A percentile compares a stretch with the other conserved stretches of the same genome.
phyloP scores from a whole-genome alignment of 176 grass and related monocot genomes.

The Avena sativa region DNA sequence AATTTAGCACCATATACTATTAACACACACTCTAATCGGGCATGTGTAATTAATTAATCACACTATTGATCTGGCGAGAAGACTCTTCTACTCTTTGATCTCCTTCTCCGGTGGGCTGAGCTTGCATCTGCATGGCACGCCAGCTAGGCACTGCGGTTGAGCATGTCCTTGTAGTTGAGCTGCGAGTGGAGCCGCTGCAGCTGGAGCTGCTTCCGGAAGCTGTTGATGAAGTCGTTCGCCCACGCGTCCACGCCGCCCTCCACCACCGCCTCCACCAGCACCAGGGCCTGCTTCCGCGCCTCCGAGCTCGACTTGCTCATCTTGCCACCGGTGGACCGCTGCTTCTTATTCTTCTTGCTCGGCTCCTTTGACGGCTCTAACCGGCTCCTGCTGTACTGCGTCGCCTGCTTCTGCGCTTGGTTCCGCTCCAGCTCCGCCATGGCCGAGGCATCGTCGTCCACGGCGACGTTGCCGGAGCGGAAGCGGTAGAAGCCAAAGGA shows the following conservation, averaged over 20 bases:
- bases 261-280: background rate
- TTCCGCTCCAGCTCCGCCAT: background rate
- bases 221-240: constrained; percentile 21
- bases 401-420: background rate
- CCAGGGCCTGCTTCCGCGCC: constrained; percentile 11
- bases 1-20: too few species aligned
- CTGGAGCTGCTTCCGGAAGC: constrained; percentile 59
- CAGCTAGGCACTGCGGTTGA: constrained; percentile 44
- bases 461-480: constrained; percentile 52
- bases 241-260: constrained; percentile 47
- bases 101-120: too few species aligned
- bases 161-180: constrained; percentile 76
- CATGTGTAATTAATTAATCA: too few species aligned
- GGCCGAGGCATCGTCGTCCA: background rate
- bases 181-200: constrained; percentile 89
- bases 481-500: constrained; percentile 69
- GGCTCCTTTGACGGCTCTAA: constrained; percentile 54
- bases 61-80: too few species aligned
- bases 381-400: constrained; percentile 51
- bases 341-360: constrained; percentile 39
- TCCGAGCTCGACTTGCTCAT: constrained; percentile 51
- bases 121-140: too few species aligned
- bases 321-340: background rate
- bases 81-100: too few species aligned
- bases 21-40: too few species aligned